Evolutionary conservation across 2,329 filamentous ascomycete species (phyloP).

Genomic region (Neospermospora avenae): DNA sequence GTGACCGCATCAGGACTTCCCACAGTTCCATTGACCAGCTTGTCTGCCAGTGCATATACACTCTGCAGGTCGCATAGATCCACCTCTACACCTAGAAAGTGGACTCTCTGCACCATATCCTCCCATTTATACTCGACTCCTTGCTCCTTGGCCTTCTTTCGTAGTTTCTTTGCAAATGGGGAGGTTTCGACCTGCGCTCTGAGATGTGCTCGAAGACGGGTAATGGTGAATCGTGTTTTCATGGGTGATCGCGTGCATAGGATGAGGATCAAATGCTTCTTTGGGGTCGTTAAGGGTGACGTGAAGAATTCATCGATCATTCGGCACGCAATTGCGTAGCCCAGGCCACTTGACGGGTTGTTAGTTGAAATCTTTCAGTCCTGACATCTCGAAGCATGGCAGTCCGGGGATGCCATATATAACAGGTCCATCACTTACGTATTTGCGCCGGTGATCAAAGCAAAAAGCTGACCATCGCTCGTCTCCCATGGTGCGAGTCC

Average conservation of each 20-base stretch:
- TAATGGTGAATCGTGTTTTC: conserved; percentile 73
- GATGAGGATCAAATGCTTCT: conserved; percentile 72
- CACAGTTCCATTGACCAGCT: conserved; percentile 33
- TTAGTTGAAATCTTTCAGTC: conserved; percentile 30
- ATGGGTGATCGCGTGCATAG: conserved; percentile 74
- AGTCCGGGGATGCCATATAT: neutral
- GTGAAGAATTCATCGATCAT: conserved; percentile 86
- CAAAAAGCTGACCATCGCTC: conserved; percentile 49
- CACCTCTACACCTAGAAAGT: conserved; percentile 55
- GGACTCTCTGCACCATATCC: conserved; percentile 48
- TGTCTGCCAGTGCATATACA: conserved; percentile 38
- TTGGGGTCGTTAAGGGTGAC: conserved; percentile 60
- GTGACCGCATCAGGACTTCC: conserved; percentile 35
- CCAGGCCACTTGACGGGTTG: conserved; percentile 67
- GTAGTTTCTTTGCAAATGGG: conserved; percentile 47
- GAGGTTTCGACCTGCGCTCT: conserved; percentile 41
- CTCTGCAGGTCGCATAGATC: conserved; percentile 58
- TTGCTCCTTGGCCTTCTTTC: conserved; percentile 50
- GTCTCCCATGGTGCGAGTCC: conserved; percentile 36
- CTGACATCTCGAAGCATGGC: neutral
- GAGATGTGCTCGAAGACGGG: conserved; percentile 61
- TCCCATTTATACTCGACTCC: conserved; percentile 47
- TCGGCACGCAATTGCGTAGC: conserved; percentile 77
- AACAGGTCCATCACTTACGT: conserved; percentile 51
- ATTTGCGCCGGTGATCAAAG: conserved; percentile 82